A percentile compares a stretch with the other conserved stretches of the same genome.
phyloP scores from a whole-genome alignment of 2,329 filamentous ascomycete genomes.

The Cladophialophora psammophila region DNA sequence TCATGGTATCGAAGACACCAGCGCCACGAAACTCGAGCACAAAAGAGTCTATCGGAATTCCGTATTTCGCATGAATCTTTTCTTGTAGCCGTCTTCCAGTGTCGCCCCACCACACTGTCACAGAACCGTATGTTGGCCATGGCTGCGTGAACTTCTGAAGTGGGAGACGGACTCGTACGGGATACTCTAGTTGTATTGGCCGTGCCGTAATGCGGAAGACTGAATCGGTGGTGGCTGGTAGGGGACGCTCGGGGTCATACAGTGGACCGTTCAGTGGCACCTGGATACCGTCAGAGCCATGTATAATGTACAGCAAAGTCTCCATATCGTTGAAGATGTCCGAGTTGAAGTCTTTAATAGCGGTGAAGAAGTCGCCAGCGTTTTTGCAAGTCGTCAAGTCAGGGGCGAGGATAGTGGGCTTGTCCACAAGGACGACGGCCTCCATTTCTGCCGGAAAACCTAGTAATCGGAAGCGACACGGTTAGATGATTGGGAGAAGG shows the following conservation, averaged over 20 bases:
- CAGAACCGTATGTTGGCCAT: neutral
- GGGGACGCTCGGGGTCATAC: neutral
- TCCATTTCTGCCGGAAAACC: slow-evolving; percentile 1
- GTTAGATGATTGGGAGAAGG: neutral
- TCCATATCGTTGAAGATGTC: neutral
- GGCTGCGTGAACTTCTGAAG: neutral
- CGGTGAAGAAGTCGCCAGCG: neutral
- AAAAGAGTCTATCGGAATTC: neutral
- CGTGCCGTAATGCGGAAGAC: neutral
- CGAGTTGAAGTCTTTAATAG: neutral
- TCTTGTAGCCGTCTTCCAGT: slow-evolving; percentile 1
- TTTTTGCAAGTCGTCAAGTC: slow-evolving; percentile 11
- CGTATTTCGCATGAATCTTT: neutral
- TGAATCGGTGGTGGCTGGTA: neutral
- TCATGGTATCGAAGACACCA: neutral
- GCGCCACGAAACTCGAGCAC: neutral
- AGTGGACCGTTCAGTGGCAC: neutral
- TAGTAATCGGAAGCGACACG: neutral
- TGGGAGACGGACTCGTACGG: neutral
- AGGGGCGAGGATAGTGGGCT: slow-evolving; percentile 13
- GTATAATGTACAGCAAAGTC: slow-evolving; percentile 2
- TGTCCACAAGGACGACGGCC: slow-evolving; percentile 10
- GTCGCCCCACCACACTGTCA: neutral
- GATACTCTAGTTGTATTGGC: neutral
- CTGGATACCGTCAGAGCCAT: neutral